phyloP scores from a whole-genome alignment of 768 basidiomycete species.

The Strobilomyces confusus region DNA sequence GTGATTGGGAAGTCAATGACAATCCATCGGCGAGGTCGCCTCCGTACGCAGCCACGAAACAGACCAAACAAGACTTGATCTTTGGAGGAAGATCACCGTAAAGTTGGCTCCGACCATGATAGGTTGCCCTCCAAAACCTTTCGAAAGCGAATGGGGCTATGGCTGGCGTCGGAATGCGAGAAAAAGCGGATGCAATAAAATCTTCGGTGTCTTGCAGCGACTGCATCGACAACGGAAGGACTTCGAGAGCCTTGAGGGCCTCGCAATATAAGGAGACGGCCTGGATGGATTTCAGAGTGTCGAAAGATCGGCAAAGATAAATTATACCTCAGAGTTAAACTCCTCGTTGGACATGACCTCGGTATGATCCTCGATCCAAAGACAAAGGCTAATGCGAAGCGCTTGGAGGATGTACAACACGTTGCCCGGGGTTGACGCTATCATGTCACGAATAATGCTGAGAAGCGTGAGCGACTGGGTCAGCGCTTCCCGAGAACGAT shows the following conservation, averaged over 20 bases:
- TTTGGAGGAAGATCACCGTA: slow-evolving; percentile 37
- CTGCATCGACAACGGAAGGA: slow-evolving; percentile 37
- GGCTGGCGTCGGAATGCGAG: slow-evolving; percentile 42
- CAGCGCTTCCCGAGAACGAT: slow-evolving; percentile 22
- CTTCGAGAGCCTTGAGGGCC: slow-evolving; percentile 38
- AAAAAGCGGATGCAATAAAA: slow-evolving; percentile 51
- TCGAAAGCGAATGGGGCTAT: slow-evolving; percentile 51
- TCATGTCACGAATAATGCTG: slow-evolving; percentile 29
- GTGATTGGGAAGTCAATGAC: slow-evolving; percentile 35
- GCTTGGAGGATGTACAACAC: slow-evolving; percentile 35
- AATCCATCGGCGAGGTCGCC: slow-evolving; percentile 45
- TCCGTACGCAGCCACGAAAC: slow-evolving; percentile 44
- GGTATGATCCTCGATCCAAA: slow-evolving; percentile 52
- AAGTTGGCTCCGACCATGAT: slow-evolving; percentile 40
- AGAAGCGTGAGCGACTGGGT: slow-evolving; percentile 36
- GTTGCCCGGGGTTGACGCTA: slow-evolving; percentile 26
- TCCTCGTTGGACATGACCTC: slow-evolving; percentile 40
- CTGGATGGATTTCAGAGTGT: slow-evolving; percentile 13
- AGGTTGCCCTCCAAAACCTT: slow-evolving; percentile 56
- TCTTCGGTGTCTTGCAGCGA: slow-evolving; percentile 39
- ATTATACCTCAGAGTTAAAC: slow-evolving; percentile 46
- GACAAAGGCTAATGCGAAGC: slow-evolving; percentile 38
- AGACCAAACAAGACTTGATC: slow-evolving; percentile 43
- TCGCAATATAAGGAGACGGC: slow-evolving; percentile 41
- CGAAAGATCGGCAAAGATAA: slow-evolving; percentile 1